Percentiles rank a stretch among this genome's conserved stretches.
phyloP scores from a whole-genome alignment of 345 rosid species.

The Citrus medica region DNA sequence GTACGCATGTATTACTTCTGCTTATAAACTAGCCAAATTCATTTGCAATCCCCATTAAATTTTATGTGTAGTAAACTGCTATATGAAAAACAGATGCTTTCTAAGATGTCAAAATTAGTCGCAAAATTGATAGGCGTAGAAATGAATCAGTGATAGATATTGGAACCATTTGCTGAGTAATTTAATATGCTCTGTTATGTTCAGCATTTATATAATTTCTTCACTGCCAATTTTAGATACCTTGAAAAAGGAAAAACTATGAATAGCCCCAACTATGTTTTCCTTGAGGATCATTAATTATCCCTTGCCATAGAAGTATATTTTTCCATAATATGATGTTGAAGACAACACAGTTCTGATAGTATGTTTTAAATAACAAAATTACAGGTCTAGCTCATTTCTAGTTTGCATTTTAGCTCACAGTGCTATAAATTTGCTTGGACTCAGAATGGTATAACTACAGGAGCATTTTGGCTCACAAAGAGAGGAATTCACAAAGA shows the following conservation, averaged over 20 bases:
- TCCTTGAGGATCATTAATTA: slow-evolving; percentile 12
- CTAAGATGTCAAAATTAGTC: background rate
- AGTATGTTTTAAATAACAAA: background rate
- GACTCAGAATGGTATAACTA: background rate
- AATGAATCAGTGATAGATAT: background rate
- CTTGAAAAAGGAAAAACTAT: slow-evolving; percentile 9
- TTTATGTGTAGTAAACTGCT: background rate
- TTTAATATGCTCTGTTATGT: background rate
- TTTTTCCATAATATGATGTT: background rate
- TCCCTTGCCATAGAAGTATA: slow-evolving; percentile 9
- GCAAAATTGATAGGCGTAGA: background rate
- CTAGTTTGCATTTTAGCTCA: background rate
- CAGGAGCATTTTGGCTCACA: background rate
- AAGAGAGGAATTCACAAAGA: background rate
- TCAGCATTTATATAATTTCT: slow-evolving; percentile 9
- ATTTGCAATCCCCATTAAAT: background rate
- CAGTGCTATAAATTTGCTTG: slow-evolving; percentile 19
- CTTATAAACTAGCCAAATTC: background rate
- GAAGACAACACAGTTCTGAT: slow-evolving; percentile 14
- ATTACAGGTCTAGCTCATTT: slow-evolving; percentile 1
- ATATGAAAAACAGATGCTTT: background rate
- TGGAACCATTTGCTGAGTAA: background rate
- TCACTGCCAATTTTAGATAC: background rate
- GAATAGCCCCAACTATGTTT: slow-evolving; percentile 14
- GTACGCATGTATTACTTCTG: background rate